phyloP scores from a whole-genome alignment of 2,329 filamentous ascomycete genomes.

The Fusarium papillatum region DNA sequence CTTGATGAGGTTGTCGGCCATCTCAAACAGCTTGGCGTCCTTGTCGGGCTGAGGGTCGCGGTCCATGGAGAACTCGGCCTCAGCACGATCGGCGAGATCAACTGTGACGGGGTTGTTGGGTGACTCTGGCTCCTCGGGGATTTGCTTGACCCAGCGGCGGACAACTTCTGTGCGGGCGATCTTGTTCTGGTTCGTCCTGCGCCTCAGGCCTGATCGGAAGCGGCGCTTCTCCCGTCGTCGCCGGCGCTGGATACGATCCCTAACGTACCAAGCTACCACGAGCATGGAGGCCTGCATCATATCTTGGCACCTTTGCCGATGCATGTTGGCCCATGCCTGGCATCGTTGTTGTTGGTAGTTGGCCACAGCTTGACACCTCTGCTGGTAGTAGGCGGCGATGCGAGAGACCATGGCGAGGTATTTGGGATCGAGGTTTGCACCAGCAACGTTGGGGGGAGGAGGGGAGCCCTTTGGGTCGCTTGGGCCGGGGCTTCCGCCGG shows the following conservation, averaged over 20 bases:
- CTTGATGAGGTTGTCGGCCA: constrained; percentile 62
- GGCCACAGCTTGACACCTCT: constrained; percentile 61
- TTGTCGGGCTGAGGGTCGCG: constrained; percentile 54
- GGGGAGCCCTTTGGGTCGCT: constrained; percentile 36
- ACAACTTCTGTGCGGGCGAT: constrained; percentile 56
- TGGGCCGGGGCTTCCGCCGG: constrained; percentile 33
- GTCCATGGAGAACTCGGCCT: constrained; percentile 57
- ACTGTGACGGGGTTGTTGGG: constrained; percentile 45
- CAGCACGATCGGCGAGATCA: constrained; percentile 51
- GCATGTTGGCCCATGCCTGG: constrained; percentile 61
- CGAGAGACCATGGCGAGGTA: constrained; percentile 61
- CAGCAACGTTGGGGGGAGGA: constrained; percentile 37
- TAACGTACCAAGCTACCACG: constrained; percentile 64
- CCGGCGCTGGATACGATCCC: constrained; percentile 60
- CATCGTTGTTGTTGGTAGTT: constrained; percentile 62
- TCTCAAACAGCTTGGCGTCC: constrained; percentile 57
- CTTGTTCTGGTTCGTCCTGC: constrained; percentile 50
- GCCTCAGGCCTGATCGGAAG: constrained; percentile 56
- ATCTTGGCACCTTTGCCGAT: constrained; percentile 62
- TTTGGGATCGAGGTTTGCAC: constrained; percentile 54
- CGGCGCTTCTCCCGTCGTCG: constrained; percentile 55
- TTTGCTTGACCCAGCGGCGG: constrained; percentile 57
- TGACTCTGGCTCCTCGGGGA: constrained; percentile 51
- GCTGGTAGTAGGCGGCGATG: constrained; percentile 63
- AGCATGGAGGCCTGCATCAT: constrained; percentile 64